phyloP scores from a whole-genome alignment of 208 protist species.

The Leishmania aethiopica region DNA sequence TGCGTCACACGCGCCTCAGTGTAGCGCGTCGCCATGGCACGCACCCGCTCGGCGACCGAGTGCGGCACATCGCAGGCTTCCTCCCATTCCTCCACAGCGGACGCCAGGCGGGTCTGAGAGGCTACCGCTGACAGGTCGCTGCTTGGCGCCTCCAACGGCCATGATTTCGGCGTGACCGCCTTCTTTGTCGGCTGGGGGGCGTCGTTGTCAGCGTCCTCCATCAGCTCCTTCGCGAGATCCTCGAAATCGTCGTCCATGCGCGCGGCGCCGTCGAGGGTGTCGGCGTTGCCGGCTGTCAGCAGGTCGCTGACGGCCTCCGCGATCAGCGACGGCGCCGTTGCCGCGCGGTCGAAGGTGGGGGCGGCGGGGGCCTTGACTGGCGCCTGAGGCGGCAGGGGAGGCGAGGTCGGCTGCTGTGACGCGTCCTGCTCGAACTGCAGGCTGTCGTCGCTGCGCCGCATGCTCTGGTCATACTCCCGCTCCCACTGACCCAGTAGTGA shows the following conservation, averaged over 20 bases:
- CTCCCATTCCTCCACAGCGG: slow-evolving; percentile 14
- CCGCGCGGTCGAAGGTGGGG: too few species aligned
- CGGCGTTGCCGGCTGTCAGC: too few species aligned
- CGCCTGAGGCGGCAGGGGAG: slow-evolving; percentile 2
- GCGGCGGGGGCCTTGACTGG: background rate
- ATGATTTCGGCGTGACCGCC: background rate
- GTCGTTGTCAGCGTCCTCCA: slow-evolving; percentile 11
- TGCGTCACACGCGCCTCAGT: background rate
- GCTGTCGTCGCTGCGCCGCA: slow-evolving; percentile 22
- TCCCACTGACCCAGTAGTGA: slow-evolving; percentile 13
- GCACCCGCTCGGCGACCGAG: slow-evolving; percentile 9
- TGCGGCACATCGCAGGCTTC: slow-evolving; percentile 13
- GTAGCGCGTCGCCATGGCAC: slow-evolving; percentile 8
- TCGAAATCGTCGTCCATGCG: slow-evolving; percentile 7
- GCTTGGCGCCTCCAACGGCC: background rate
- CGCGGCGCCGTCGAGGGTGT: background rate
- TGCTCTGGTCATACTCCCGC: slow-evolving; percentile 29
- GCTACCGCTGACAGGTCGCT: background rate
- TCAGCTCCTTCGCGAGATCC: slow-evolving; percentile 23
- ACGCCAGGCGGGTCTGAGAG: background rate
- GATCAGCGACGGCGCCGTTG: too few species aligned
- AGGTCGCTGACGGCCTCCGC: too few species aligned
- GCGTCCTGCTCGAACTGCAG: slow-evolving; percentile 14
- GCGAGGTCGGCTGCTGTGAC: background rate
- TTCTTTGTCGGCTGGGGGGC: background rate